Percentiles rank a stretch among this genome's conserved stretches.
Conservation (phyloP, 2,329 filamentous ascomycete species). For the Proliferodiscus dingleyae region DNA sequence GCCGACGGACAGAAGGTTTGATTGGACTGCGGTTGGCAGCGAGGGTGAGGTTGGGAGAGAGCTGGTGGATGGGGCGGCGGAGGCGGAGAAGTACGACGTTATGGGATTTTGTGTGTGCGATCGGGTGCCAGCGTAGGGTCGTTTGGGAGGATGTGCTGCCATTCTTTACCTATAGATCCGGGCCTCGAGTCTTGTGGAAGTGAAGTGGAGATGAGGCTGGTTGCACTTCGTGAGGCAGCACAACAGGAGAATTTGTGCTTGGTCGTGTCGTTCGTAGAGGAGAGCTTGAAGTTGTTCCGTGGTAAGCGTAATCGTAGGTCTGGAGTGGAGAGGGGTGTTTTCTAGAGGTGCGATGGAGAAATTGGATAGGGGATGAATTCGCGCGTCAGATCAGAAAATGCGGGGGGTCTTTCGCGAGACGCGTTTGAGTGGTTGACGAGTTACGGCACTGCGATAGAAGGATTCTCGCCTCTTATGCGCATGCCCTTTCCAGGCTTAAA, state of each 20-base stretch:
- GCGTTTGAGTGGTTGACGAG: no score
- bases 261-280: no score
- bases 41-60: constrained; percentile 28
- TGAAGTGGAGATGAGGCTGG: background rate
- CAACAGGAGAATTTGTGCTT: no score
- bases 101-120: constrained; percentile 38
- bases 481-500: background rate
- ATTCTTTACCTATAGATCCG: constrained; percentile 11
- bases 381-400: no score
- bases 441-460: background rate
- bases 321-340: no score
- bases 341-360: no score
- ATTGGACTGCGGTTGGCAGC: constrained; percentile 56
- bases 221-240: no score
- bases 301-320: no score
- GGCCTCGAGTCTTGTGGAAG: background rate
- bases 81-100: constrained; percentile 53
- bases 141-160: constrained; percentile 41
- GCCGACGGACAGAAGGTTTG: constrained; percentile 83
- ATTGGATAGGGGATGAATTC: no score
- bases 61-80: constrained; percentile 24
- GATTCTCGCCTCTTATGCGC: background rate
- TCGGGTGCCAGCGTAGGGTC: constrained; percentile 56
- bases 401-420: no score
- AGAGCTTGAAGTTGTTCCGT: no score